Evolutionary conservation across 352 stramenopile genomes (phyloP).

Genomic region (Phytopythium ostracodes): DNA sequence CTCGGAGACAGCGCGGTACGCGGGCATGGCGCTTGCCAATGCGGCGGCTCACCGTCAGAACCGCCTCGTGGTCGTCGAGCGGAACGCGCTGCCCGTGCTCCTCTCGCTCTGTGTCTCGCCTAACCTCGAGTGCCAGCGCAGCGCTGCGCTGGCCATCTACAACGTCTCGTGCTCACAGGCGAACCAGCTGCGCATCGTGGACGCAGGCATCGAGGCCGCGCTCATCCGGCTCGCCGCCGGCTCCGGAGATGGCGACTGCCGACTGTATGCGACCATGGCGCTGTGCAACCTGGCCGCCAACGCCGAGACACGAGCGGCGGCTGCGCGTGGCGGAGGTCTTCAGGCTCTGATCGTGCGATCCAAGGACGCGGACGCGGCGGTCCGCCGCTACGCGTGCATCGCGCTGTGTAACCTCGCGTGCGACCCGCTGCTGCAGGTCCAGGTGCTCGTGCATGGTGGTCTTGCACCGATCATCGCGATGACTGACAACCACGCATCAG

Average conservation of each 20-base stretch:
- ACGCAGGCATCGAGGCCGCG: conserved; percentile 81
- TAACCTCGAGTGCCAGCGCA: conserved; percentile 89
- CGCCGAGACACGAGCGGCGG: conserved; percentile 82
- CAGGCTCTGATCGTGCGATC: conserved; percentile 87
- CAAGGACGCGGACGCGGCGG: conserved; percentile 87
- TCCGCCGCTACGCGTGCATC: conserved; percentile 92
- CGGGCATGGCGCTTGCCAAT: conserved; percentile 94
- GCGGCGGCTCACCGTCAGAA: conserved; percentile 89
- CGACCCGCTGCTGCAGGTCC: conserved; percentile 85
- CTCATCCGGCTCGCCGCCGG: conserved; percentile 79
- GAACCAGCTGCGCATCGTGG: conserved; percentile 90
- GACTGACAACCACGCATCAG: conserved; percentile 31
- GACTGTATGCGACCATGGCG: conserved; percentile 93
- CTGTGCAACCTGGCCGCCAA: conserved; percentile 95
- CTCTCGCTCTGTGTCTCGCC: conserved; percentile 72
- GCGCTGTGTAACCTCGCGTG: conserved; percentile 94
- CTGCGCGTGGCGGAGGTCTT: conserved; percentile 87
- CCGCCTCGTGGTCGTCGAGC: conserved; percentile 86
- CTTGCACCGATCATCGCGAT: conserved; percentile 86
- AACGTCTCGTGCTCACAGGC: conserved; percentile 92
- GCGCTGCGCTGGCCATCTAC: conserved; percentile 90
- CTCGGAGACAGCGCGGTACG: conserved; percentile 84
- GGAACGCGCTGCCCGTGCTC: conserved; percentile 74
- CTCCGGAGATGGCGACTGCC: conserved; percentile 89
- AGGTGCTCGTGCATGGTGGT: conserved; percentile 92